Base-by-base conservation (phyloP, 495 filamentous ascomycete genomes). In the Tuber magnatum region DNA sequence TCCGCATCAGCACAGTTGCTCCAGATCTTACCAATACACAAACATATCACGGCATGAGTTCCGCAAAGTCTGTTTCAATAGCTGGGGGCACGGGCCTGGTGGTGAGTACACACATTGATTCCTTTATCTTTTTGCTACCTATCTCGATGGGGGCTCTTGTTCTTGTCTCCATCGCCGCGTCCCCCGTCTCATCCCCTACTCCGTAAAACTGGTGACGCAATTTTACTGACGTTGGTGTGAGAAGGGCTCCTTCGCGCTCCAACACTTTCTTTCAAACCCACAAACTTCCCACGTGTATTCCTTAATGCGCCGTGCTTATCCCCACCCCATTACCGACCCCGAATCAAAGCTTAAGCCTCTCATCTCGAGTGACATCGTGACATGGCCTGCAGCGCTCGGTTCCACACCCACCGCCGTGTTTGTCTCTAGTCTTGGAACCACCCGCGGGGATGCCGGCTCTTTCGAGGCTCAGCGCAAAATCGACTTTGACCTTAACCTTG, bases 391-490 rank as follows among this genome's bases (percentile, higher is more conserved):
- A 28, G 83, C 83, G 68, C 86, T 93, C 75, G 81, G 85, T 18
- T 82, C 85, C 5, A 91, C 91, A 0, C 71, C 86, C 0, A 91
- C 91, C 0, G 82, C 85, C 2, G 86, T 89, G 68, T 88, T 91
- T 80, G 86, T 91, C 75, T 91, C 91, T 0, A 85, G 89, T 24
- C 85, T 94, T 35, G 92, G 86, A 69, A 93, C 91, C 1, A 93
- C 92, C 8, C 86, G 88, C 32, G 87, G 77, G 0, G 86, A 86
- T 44, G 91, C 91, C 0, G 92, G 92, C 42, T 88, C 90, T 65
- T 86, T 93, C 76, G 88, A 88, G 46, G 90, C 90, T 78, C 92
- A 93, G 82, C 89, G 91, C 81, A 91, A 91, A 79, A 89, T 94
- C 51, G 92, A 94, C 83, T 88, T 91, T 83, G 91, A 91, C 81